Percentiles rank a stretch among this genome's conserved stretches.
These are phyloP conservation scores for Buddleja alternifolia DNA, from an alignment of 257 asterid genomes.

Conservation along the genomic window DNA sequence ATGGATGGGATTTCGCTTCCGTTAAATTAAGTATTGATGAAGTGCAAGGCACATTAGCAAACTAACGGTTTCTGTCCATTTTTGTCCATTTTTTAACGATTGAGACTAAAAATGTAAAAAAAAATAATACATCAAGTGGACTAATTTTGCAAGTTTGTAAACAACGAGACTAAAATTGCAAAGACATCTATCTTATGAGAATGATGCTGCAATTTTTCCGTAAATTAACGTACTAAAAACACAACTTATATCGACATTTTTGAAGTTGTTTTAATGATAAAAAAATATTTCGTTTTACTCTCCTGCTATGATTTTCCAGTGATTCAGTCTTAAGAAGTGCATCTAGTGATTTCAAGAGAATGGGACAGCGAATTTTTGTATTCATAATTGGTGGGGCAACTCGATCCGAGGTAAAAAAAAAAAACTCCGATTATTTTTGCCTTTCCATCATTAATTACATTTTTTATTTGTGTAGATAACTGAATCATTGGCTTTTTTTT, in stretches of 20 bases:
- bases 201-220: no score
- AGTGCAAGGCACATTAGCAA: no score
- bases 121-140: no score
- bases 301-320: conserved; percentile 42
- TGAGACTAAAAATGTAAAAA: no score
- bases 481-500: conserved; percentile 24
- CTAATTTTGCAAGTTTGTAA: no score
- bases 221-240: neutral
- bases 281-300: conserved; percentile 22
- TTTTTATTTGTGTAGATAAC: conserved; percentile 20
- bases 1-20: no score
- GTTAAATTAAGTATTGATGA: no score
- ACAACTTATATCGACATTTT: conserved; percentile 1
- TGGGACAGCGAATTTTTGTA: conserved; percentile 91
- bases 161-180: no score
- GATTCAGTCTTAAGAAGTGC: conserved; percentile 68
- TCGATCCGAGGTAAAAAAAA: conserved; percentile 81
- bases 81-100: no score
- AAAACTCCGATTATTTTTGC: conserved; percentile 8
- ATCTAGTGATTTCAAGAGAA: conserved; percentile 64
- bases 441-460: neutral
- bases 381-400: conserved; percentile 97
- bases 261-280: neutral
- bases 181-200: no score
- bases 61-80: no score